These are phyloP conservation scores for Penicillium dipodomyicola DNA, from an alignment of 495 filamentous ascomycete species.

Conservation along the genomic window DNA sequence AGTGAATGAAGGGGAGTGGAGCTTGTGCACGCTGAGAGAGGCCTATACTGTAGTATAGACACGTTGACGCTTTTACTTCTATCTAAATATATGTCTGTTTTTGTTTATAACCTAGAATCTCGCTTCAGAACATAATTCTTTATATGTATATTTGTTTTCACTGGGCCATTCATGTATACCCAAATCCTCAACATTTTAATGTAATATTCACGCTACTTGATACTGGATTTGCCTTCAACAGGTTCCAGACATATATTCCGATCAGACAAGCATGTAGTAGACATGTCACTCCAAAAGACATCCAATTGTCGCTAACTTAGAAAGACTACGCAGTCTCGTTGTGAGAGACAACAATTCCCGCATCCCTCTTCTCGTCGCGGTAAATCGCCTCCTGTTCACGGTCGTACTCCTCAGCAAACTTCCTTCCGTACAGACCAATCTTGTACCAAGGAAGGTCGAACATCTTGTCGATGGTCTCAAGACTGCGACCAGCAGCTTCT, in stretches of 20 bases:
- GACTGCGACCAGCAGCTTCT: constrained; percentile 22
- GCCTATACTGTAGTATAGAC: not conserved
- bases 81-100: not conserved
- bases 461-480: constrained; percentile 52
- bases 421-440: constrained; percentile 49
- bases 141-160: no score
- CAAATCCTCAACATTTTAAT: no score
- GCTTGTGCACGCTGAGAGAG: not conserved
- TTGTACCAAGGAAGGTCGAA: constrained; percentile 59
- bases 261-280: not conserved
- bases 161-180: no score
- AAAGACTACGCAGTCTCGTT: constrained; percentile 1
- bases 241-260: no score
- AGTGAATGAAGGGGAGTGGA: not conserved
- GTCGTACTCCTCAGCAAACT: constrained; percentile 9
- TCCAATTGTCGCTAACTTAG: not conserved
- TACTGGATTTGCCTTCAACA: no score
- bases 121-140: no score
- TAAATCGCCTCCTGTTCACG: constrained; percentile 5
- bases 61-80: not conserved
- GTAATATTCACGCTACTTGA: no score
- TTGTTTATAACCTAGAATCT: not conserved
- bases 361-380: constrained; percentile 3
- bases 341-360: constrained; percentile 1
- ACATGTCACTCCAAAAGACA: not conserved